Evolutionary conservation across 2,329 filamentous ascomycete genomes (phyloP).

Genomic region (Ilyonectria sp.): DNA sequence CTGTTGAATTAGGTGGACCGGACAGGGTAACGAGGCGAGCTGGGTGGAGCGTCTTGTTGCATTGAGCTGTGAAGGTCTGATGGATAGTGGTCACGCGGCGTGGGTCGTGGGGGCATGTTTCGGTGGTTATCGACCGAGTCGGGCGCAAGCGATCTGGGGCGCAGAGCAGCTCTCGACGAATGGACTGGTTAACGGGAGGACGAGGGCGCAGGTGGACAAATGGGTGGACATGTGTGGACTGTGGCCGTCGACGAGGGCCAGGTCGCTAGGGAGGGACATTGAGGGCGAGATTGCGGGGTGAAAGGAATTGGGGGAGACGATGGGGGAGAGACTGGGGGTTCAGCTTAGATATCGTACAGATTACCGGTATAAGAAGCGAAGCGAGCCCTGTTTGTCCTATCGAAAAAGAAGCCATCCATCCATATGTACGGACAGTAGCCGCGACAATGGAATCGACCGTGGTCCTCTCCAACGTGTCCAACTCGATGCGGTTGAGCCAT

Average conservation of each 20-base stretch:
- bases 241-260: constrained; percentile 6
- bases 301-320: constrained; percentile 26
- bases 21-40: neutral
- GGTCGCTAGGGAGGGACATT: constrained; percentile 20
- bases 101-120: constrained; percentile 20
- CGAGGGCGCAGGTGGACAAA: neutral
- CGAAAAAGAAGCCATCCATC: constrained; percentile 33
- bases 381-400: constrained; percentile 31
- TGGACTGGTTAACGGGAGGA: neutral
- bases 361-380: constrained; percentile 18
- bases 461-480: neutral
- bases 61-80: neutral
- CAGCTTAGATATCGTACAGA: neutral
- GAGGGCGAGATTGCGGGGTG: constrained; percentile 26
- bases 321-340: constrained; percentile 27
- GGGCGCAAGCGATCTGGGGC: neutral
- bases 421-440: neutral
- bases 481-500: constrained; percentile 2
- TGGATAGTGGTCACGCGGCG: neutral
- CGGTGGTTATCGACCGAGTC: constrained; percentile 24
- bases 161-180: neutral
- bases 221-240: constrained; percentile 1
- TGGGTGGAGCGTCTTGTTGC: neutral
- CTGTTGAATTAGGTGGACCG: constrained; percentile 7
- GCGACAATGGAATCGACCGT: neutral